Evolutionary conservation across 1,284 basidiomycete species (phyloP).

Genomic region (Trichosporon sp.): DNA sequence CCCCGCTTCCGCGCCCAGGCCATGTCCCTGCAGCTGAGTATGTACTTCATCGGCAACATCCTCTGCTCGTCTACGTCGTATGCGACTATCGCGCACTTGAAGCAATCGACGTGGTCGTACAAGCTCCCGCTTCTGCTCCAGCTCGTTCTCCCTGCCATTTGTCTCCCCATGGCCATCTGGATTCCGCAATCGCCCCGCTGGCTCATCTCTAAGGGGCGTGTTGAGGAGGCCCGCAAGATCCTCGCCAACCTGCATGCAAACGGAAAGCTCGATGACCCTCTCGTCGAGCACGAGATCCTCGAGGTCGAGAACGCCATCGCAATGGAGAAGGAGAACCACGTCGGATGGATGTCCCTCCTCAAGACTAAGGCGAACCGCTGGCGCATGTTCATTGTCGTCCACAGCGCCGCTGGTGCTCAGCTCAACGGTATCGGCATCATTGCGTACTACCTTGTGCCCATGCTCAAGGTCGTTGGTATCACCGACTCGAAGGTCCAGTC

Average conservation of each 20-base stretch:
- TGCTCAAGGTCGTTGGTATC: slow-evolving; percentile 32
- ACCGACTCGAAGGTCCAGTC: slow-evolving; percentile 21
- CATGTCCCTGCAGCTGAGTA: slow-evolving; percentile 24
- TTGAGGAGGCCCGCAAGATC: slow-evolving; percentile 41
- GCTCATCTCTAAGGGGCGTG: slow-evolving; percentile 61
- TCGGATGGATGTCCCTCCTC: slow-evolving; percentile 15
- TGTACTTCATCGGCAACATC: slow-evolving; percentile 26
- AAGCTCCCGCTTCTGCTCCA: slow-evolving; percentile 58
- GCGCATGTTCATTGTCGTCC: slow-evolving; percentile 25
- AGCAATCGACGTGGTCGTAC: slow-evolving; percentile 19
- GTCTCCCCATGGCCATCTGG: slow-evolving; percentile 62
- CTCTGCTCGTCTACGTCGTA: slow-evolving; percentile 22
- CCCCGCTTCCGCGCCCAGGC: slow-evolving; percentile 25
- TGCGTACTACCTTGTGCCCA: slow-evolving; percentile 32
- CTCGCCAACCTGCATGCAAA: slow-evolving; percentile 44
- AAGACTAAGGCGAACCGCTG: slow-evolving; percentile 26
- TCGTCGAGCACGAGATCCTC: slow-evolving; percentile 30
- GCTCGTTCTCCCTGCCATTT: slow-evolving; percentile 22
- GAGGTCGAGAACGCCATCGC: slow-evolving; percentile 39
- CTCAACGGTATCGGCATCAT: slow-evolving; percentile 26
- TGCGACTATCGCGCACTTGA: slow-evolving; percentile 18
- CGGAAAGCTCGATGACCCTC: slow-evolving; percentile 34
- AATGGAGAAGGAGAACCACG: slow-evolving; percentile 38
- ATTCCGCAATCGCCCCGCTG: slow-evolving; percentile 71
- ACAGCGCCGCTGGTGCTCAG: slow-evolving; percentile 24